These are phyloP conservation scores for Petunia hybrid DNA, from an alignment of 305 asterid genomes.

Conservation along the genomic window DNA sequence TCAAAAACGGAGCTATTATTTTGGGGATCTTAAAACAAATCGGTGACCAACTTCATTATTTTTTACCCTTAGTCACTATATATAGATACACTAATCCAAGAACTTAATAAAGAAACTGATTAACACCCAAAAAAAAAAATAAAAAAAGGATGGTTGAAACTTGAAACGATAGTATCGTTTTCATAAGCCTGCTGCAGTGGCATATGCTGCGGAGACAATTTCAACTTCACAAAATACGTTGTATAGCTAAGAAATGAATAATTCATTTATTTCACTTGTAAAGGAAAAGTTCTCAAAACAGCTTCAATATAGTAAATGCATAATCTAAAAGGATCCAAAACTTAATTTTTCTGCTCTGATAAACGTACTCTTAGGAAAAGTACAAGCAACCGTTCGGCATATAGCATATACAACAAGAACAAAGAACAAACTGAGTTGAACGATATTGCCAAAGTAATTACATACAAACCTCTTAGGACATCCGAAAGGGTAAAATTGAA, in stretches of 20 bases:
- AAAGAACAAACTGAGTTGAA: slow-evolving; percentile 13
- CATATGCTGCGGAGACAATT: slow-evolving; percentile 9
- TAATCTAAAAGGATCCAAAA: no score
- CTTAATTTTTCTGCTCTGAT: neutral
- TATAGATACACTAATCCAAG: no score
- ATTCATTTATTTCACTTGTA: neutral
- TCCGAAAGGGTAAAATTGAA: slow-evolving; percentile 43
- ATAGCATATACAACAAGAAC: neutral
- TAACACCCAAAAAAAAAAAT: no score
- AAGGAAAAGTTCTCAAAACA: neutral
- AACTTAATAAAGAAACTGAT: no score
- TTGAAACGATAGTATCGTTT: no score
- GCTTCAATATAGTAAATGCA: neutral
- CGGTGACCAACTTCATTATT: no score
- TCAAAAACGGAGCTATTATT: no score
- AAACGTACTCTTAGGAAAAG: neutral
- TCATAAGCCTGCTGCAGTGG: neutral
- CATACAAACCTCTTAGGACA: slow-evolving; percentile 41
- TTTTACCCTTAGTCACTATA: no score
- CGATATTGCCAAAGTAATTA: slow-evolving; percentile 39
- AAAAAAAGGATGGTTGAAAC: no score
- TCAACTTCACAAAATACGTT: neutral
- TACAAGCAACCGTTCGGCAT: neutral
- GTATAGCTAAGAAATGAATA: slow-evolving; percentile 19
- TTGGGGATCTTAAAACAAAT: no score